Evolutionary conservation across 345 rosid species (phyloP), one percentile per base, ranked within the genome.

Genomic region (Carallia pectinifolia): DNA sequence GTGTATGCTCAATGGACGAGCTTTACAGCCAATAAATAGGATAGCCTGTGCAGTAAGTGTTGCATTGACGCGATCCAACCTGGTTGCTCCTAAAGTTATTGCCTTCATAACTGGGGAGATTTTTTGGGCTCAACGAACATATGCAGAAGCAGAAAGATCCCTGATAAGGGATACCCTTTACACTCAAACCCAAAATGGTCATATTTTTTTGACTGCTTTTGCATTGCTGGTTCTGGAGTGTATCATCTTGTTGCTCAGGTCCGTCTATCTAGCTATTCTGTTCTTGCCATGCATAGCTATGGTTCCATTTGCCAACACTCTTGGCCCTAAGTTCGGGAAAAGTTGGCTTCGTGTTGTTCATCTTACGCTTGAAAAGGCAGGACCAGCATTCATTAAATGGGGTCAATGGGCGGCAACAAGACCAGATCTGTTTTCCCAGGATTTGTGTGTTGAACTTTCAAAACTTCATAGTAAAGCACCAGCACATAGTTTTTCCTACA

Each of bases 371-470:
- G 76, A 77, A 69, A 72, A 52, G 58, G 80, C 76, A 12, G 80
- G 80, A 6, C 80, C 80, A 15, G 76, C 80, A 38, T 77, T 77
- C 52, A 68, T 72, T 23, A 77, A 72, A 67, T 77, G 80, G 80
- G 80, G 80, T 53, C 80, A 72, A 30, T 77, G 77, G 80, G 80
- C 75, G 56, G 80, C 80, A 9, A 72, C 77, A 17, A 68, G 80
- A 36, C 80, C 80, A 17, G 80, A 77, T 64, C 76, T 72, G n/a
- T 76, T 77, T 39, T 73, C 80, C 12, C 55, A 56, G 52, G 76
- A 77, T 68, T 15, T 77, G 52, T 77, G 80, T 10, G 4, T 67
- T 17, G 66, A 77, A 71, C 69, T 72, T 48, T 39, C 76, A 34
- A 61, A 60, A 53, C 80, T 77, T 50, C 80, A 77, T 62, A 54